phyloP scores from a whole-genome alignment of 1,284 basidiomycete species.

The Gastroboletus turbinatus region DNA sequence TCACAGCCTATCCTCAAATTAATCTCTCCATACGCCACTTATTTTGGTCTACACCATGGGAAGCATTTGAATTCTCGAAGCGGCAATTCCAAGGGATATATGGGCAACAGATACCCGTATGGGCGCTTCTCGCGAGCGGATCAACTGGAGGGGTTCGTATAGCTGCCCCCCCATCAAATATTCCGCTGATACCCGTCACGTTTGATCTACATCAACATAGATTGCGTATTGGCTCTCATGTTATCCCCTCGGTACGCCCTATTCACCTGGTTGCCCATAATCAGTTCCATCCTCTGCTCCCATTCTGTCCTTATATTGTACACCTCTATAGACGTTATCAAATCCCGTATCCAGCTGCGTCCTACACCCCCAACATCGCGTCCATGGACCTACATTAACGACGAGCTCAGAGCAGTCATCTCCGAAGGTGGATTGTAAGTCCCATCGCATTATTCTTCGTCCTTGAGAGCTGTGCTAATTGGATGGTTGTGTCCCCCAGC shows the following conservation, averaged over 20 bases:
- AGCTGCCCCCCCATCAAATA: not conserved
- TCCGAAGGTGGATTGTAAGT: conserved; percentile 77
- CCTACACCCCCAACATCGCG: conserved; percentile 73
- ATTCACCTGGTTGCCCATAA: not conserved
- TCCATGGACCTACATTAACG: conserved; percentile 79
- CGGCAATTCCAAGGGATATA: conserved; percentile 67
- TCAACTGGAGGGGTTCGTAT: conserved; percentile 82
- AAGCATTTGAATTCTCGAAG: conserved; percentile 88
- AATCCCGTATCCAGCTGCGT: conserved; percentile 86
- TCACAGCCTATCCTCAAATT: not conserved
- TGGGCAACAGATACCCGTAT: conserved; percentile 76
- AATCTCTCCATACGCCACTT: not conserved
- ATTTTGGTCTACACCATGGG: not conserved
- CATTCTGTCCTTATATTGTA: not conserved
- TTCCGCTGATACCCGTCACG: not conserved
- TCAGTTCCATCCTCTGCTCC: not conserved
- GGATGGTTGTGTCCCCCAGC: conserved; percentile 35
- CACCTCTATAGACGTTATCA: conserved; percentile 72
- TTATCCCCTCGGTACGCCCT: conserved; percentile 73
- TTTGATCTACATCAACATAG: conserved; percentile 37
- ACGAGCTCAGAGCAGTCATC: conserved; percentile 69
- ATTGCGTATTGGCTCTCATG: conserved; percentile 93
- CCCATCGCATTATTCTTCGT: not conserved
- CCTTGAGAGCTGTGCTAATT: not conserved
- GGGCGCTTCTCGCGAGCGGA: conserved; percentile 86